Evolutionary conservation across 164 flowering plant genomes (phyloP).

Genomic region (Warburgia ugandensis): DNA sequence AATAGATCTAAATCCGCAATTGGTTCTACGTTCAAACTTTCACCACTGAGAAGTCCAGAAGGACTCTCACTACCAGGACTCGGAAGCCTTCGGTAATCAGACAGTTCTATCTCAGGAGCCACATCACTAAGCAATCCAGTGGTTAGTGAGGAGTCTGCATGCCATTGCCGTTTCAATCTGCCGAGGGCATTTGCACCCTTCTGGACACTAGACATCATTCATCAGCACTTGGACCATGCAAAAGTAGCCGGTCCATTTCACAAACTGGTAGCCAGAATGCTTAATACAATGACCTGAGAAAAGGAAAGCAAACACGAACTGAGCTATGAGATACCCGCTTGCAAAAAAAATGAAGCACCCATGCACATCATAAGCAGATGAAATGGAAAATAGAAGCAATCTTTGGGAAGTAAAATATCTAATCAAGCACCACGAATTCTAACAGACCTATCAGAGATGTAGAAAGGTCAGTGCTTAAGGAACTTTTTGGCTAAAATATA

Average conservation of each 20-base stretch:
- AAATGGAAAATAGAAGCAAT: too few relatives aligned
- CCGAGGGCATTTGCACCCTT: constrained; percentile 36
- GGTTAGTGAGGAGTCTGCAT: constrained; percentile 48
- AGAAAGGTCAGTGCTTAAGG: too few relatives aligned
- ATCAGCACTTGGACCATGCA: constrained; percentile 28
- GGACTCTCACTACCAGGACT: constrained; percentile 97
- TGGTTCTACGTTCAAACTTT: constrained; percentile 62
- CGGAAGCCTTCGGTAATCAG: constrained; percentile 59
- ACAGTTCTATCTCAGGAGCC: constrained; percentile 81
- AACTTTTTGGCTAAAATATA: too few relatives aligned
- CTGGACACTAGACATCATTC: constrained; percentile 74
- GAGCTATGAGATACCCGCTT: too few relatives aligned
- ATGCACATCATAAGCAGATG: too few relatives aligned
- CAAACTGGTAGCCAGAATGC: background rate
- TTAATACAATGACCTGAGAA: constrained; percentile 5
- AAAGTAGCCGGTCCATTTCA: constrained; percentile 54
- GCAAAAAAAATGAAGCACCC: too few relatives aligned
- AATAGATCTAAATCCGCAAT: constrained; percentile 91
- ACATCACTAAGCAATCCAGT: constrained; percentile 51
- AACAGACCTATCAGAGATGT: too few relatives aligned
- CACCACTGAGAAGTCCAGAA: constrained; percentile 89
- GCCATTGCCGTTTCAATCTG: constrained; percentile 57
- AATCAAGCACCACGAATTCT: too few relatives aligned
- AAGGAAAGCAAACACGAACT: too few relatives aligned
- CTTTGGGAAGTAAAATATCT: too few relatives aligned